phyloP scores from a whole-genome alignment of 177 flowering plant species.

The Vitis hybrid region DNA sequence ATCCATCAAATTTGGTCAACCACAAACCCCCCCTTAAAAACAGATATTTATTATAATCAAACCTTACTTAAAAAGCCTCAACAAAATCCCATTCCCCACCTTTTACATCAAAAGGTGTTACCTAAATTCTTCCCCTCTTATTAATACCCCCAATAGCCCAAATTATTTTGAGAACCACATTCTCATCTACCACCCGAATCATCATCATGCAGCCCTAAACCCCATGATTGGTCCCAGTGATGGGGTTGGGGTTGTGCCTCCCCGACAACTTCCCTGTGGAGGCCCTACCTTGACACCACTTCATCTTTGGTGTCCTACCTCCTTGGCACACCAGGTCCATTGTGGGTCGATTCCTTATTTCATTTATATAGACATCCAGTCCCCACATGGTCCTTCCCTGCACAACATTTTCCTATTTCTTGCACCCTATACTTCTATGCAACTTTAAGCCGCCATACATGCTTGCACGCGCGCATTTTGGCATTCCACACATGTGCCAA shows the following conservation, averaged over 20 bases:
- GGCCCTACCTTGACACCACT: slow-evolving; percentile 30
- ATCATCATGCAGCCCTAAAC: slow-evolving; percentile 16
- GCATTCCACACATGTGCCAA: slow-evolving; percentile 21
- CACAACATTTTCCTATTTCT: slow-evolving; percentile 25
- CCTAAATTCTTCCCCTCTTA: slow-evolving; percentile 8
- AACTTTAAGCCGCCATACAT: slow-evolving; percentile 50
- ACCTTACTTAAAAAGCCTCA: slow-evolving; percentile 46
- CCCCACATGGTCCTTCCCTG: slow-evolving; percentile 26
- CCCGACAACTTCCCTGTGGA: slow-evolving; percentile 32
- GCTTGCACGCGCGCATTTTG: slow-evolving; percentile 33
- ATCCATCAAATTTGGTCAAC: slow-evolving; percentile 21
- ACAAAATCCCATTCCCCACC: slow-evolving; percentile 18
- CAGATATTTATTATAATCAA: slow-evolving; percentile 13
- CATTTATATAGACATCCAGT: slow-evolving; percentile 24
- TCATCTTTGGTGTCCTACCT: slow-evolving; percentile 47
- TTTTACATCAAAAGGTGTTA: slow-evolving; percentile 46
- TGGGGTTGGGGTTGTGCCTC: slow-evolving; percentile 25
- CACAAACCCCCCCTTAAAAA: slow-evolving; percentile 7
- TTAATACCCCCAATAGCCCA: neutral
- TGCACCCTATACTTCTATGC: neutral
- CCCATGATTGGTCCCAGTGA: slow-evolving; percentile 34
- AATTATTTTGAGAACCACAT: no score
- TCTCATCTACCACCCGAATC: slow-evolving; percentile 16
- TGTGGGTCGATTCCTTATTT: slow-evolving; percentile 10
- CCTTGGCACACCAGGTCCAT: slow-evolving; percentile 28